phyloP scores from a whole-genome alignment of 495 filamentous ascomycete genomes.

The Aspergillus egyptiacus region DNA sequence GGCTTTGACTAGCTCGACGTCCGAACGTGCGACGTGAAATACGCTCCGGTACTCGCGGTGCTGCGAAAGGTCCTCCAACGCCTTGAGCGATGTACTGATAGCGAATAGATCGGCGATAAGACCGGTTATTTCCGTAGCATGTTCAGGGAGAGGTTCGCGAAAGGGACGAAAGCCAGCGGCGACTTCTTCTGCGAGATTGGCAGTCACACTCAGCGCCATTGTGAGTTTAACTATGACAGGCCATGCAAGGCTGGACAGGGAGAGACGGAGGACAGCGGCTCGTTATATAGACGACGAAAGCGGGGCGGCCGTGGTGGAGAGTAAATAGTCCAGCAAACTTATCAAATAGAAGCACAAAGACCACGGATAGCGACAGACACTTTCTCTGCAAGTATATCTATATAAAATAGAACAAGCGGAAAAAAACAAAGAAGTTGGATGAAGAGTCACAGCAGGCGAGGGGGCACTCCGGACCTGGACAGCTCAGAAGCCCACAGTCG shows the following conservation, averaged over 20 bases:
- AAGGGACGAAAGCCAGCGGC: constrained; percentile 49
- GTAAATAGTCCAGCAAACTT: neutral
- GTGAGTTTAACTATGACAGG: constrained; percentile 11
- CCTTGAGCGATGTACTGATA: constrained; percentile 45
- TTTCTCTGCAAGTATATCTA: neutral
- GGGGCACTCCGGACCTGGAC: constrained; percentile 17
- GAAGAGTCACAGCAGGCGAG: constrained; percentile 12
- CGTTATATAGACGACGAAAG: neutral
- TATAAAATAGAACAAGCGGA: constrained; percentile 1
- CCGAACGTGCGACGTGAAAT: constrained; percentile 30
- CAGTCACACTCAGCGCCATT: constrained; percentile 46
- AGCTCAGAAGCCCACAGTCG: constrained; percentile 20
- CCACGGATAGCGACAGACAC: neutral
- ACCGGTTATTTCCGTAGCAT: constrained; percentile 49
- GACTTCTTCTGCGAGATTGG: constrained; percentile 47
- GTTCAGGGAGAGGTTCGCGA: constrained; percentile 45
- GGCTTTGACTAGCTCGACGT: constrained; percentile 39
- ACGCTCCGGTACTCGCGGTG: constrained; percentile 29
- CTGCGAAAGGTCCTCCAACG: constrained; percentile 36
- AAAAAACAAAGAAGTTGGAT: neutral
- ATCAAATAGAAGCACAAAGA: neutral
- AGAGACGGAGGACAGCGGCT: neutral
- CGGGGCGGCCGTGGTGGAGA: neutral
- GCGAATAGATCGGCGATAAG: constrained; percentile 51
- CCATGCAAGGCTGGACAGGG: constrained; percentile 17